A percentile compares a stretch with the other conserved stretches of the same genome.
phyloP scores from a whole-genome alignment of 1,139 yeast species.

The Yamadazyma friedrichii region DNA sequence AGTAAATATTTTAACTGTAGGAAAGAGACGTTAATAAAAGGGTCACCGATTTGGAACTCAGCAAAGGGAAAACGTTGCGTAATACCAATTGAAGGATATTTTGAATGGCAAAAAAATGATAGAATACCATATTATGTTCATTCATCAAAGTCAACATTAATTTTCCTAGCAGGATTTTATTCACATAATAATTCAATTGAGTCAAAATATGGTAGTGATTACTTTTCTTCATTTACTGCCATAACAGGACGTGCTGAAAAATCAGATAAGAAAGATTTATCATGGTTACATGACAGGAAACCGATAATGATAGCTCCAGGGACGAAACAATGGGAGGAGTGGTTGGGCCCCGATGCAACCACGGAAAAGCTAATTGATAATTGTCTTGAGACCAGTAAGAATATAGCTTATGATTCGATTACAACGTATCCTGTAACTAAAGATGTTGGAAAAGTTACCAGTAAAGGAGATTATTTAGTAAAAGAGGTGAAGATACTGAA shows the following conservation, averaged over 20 bases:
- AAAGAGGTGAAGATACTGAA: conserved; percentile 21
- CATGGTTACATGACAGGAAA: conserved; percentile 76
- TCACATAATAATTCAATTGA: conserved; percentile 42
- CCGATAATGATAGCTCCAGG: conserved; percentile 69
- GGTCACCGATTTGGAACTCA: conserved; percentile 51
- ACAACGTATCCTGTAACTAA: conserved; percentile 55
- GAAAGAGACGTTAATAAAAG: conserved; percentile 49
- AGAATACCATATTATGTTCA: conserved; percentile 67
- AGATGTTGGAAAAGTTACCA: conserved; percentile 63
- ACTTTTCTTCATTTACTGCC: conserved; percentile 60
- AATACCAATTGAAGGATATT: conserved; percentile 80
- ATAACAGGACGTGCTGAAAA: conserved; percentile 69
- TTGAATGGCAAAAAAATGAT: conserved; percentile 65
- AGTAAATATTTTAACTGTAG: conserved; percentile 60
- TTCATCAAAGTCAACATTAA: conserved; percentile 47
- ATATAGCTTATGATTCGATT: conserved; percentile 42
- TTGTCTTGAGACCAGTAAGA: conserved; percentile 34
- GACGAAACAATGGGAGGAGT: conserved; percentile 51
- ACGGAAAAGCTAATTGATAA: conserved; percentile 32
- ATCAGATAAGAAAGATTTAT: conserved; percentile 40
- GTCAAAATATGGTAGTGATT: conserved; percentile 22
- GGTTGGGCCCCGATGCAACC: conserved; percentile 60
- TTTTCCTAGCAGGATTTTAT: conserved; percentile 74
- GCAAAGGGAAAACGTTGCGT: conserved; percentile 54
- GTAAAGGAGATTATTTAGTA: conserved; percentile 47